Conservation (phyloP, 1,139 yeast genomes). For the Sugiyamaella novakii region DNA sequence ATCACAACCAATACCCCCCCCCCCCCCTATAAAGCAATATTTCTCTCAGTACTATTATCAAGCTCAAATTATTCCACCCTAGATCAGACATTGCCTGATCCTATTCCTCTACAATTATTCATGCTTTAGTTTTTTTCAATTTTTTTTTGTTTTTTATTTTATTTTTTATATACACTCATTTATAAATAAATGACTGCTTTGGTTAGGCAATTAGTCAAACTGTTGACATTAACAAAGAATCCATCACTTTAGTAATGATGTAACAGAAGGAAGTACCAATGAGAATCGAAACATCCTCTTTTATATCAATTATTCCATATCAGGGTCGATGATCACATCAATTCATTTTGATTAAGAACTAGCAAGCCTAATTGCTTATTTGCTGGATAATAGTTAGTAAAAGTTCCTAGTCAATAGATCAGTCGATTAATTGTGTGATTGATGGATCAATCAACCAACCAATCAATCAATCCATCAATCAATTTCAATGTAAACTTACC, state of each 20-base stretch:
- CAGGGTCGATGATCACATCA: constrained; percentile 3
- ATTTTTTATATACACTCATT: constrained; percentile 14
- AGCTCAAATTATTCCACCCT: too few relatives aligned
- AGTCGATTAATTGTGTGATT: neutral
- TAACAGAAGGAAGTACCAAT: constrained; percentile 1
- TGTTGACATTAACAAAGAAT: constrained; percentile 1
- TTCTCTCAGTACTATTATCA: too few relatives aligned
- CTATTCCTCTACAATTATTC: neutral
- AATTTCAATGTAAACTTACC: constrained; percentile 28
- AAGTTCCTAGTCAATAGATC: neutral
- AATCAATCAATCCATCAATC: neutral
- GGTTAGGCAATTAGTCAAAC: constrained; percentile 16
- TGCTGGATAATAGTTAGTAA: constrained; percentile 21
- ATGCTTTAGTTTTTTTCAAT: constrained; percentile 8
- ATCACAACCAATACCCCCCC: too few relatives aligned
- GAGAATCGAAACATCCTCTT: constrained; percentile 2
- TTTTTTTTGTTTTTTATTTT: constrained; percentile 13
- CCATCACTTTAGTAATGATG: constrained; percentile 1
- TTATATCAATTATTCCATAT: constrained; percentile 5
- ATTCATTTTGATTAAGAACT: constrained; percentile 23
- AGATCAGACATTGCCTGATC: neutral
- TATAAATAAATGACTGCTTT: constrained; percentile 13
- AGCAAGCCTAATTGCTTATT: constrained; percentile 30
- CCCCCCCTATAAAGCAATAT: too few relatives aligned
- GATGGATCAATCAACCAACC: too few relatives aligned